These are phyloP conservation scores for Tympanopsis confertula DNA, from an alignment of 2,329 filamentous ascomycete species.

Conservation along the genomic window DNA sequence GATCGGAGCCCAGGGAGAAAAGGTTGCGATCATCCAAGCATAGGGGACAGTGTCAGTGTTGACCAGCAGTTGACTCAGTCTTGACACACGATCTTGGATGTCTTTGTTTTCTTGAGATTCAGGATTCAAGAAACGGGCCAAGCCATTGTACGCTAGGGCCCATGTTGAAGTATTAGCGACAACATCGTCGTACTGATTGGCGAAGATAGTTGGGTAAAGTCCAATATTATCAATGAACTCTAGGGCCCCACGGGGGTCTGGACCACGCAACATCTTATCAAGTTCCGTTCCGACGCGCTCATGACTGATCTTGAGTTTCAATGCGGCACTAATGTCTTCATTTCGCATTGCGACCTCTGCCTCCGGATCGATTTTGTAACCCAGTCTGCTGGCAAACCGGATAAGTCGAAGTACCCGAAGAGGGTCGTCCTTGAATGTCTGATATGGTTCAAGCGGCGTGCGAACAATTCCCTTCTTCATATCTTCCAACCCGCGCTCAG, in stretches of 20 bases:
- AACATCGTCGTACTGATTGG: not conserved
- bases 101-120: no score
- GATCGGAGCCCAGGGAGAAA: not conserved
- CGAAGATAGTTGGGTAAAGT: not conserved
- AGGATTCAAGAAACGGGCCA: no score
- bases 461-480: slow-evolving; percentile 63
- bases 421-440: slow-evolving; percentile 92
- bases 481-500: slow-evolving; percentile 59
- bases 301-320: slow-evolving; percentile 82
- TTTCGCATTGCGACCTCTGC: slow-evolving; percentile 68
- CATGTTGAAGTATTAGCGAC: not conserved
- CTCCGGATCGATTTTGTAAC: slow-evolving; percentile 63
- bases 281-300: slow-evolving; percentile 80
- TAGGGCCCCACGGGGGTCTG: not conserved
- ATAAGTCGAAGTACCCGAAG: slow-evolving; percentile 77
- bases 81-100: no score
- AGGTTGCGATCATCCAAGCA: not conserved
- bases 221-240: not conserved
- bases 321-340: slow-evolving; percentile 61
- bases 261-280: slow-evolving; percentile 79
- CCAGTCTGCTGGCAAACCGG: slow-evolving; percentile 76
- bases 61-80: not conserved
- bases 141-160: not conserved
- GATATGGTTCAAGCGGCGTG: slow-evolving; percentile 75
- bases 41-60: not conserved